Evolutionary conservation across 1,284 basidiomycete genomes (phyloP), one percentile per base, ranked within the genome.

Genomic region (Rhodotorula mucilaginosa): DNA sequence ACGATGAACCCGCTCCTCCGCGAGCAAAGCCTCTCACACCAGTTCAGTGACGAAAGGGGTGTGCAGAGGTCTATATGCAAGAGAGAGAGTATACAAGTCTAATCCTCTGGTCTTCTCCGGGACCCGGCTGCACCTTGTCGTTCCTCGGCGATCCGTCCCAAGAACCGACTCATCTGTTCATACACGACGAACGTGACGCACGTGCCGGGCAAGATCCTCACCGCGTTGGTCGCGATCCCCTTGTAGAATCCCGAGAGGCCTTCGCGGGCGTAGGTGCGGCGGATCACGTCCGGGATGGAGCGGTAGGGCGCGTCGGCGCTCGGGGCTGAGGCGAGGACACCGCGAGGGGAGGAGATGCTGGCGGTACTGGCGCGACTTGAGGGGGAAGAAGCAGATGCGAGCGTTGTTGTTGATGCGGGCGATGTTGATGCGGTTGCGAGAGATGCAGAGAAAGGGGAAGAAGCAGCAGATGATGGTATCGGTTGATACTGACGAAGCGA

Each of bases 101-200:
- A 26, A 12, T 23, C 26, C 26, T 34, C 29, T 58, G 3, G 39
- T 5, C 31, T 15, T 10, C 31, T 47, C 21, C 47, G 21, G 3
- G 26, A 8, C 34, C 56, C 64, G n/a, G 18, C 18, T 18, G 13
- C 48, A 44, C 57, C 29, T 3, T 15, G 21, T 44, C 34, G 31
- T 57, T 68, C 71, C 54, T 59, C 59, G 23, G 67, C 74, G 51
- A 44, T 44, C 56, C 59, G 49, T 12, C 31, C 52, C 69, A 75
- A 61, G 59, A 31, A 61, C 62, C 74, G 31, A 57, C 61, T 58
- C 64, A 96, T 80, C 78, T 98, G 97, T 82, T 98, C 97, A 80
- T 98, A 99, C 26, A 97, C 94, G 52, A 99, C 96, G 79, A 99
- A 97, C 2, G 96, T 98, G 62, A 97, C 92, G 80, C 96, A 98